These are phyloP conservation scores for Circinella minor DNA, from an alignment of 371 early-diverging fungal species.

Conservation along the genomic window DNA sequence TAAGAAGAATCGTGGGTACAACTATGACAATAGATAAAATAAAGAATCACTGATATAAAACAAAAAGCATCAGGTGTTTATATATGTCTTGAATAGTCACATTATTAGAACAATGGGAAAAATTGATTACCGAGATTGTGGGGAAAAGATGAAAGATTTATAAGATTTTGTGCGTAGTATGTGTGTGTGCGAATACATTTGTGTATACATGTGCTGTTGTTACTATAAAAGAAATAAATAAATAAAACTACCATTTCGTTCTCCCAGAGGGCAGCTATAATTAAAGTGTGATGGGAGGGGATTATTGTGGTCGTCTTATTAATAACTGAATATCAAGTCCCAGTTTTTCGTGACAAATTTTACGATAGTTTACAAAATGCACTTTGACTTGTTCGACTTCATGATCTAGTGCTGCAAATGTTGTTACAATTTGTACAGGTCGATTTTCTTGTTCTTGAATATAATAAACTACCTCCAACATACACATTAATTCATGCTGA, in stretches of 20 bases:
- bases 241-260: background rate
- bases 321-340: slow-evolving; percentile 4
- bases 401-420: slow-evolving; percentile 10
- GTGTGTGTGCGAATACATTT: background rate
- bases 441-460: background rate
- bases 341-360: slow-evolving; percentile 5
- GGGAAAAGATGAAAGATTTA: no score
- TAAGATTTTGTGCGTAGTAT: no score
- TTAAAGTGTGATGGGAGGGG: background rate
- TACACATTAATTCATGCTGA: slow-evolving; percentile 39
- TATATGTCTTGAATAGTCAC: no score
- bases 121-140: no score
- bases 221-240: no score
- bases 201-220: background rate
- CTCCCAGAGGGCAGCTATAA: no score
- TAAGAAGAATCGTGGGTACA: no score
- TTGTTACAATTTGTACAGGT: background rate
- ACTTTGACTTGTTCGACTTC: slow-evolving; percentile 2
- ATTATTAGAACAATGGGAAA: no score
- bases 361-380: slow-evolving; percentile 2
- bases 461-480: slow-evolving; percentile 62
- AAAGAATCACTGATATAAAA: background rate
- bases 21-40: no score
- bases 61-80: no score
- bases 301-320: slow-evolving; percentile 5